Percentiles rank a stretch among this genome's conserved stretches.
Conservation (phyloP, 2,329 filamentous ascomycete genomes). For the Ceratocystis eucalypticola region DNA sequence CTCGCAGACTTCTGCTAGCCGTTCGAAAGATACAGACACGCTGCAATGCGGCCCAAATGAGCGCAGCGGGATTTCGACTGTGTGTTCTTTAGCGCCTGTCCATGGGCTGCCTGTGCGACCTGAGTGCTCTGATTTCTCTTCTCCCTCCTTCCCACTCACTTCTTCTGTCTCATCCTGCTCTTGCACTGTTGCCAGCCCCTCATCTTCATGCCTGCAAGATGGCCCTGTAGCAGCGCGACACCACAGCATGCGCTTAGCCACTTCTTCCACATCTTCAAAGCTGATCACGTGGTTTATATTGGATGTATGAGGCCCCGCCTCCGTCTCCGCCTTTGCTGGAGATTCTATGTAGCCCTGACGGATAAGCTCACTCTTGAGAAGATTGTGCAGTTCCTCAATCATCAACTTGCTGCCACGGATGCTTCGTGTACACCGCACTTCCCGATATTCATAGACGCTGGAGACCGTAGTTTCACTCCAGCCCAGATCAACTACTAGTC, state of each 20-base stretch:
- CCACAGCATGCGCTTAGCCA: constrained; percentile 64
- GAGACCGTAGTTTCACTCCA: constrained; percentile 85
- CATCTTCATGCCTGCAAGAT: constrained; percentile 20
- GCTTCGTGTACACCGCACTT: constrained; percentile 57
- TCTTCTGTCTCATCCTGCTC: constrained; percentile 43
- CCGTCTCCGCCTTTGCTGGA: constrained; percentile 22
- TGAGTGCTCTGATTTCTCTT: constrained; percentile 21
- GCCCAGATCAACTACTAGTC: constrained; percentile 75
- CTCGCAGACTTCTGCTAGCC: constrained; percentile 62
- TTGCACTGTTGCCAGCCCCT: constrained; percentile 38
- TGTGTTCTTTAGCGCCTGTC: constrained; percentile 10
- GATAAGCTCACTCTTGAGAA: constrained; percentile 38
- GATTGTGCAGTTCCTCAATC: constrained; percentile 52
- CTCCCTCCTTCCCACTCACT: not conserved
- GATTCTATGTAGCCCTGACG: constrained; percentile 21
- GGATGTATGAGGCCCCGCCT: constrained; percentile 9
- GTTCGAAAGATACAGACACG: constrained; percentile 53
- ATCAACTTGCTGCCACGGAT: constrained; percentile 62
- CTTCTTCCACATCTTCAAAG: constrained; percentile 73
- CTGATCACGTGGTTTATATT: constrained; percentile 33
- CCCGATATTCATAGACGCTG: constrained; percentile 79
- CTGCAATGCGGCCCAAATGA: constrained; percentile 39
- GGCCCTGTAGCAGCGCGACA: constrained; percentile 35
- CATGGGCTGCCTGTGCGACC: constrained; percentile 6
- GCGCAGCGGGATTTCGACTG: constrained; percentile 32